Conservation (phyloP, 495 filamentous ascomycete genomes). For the Apodospora peruviana region DNA sequence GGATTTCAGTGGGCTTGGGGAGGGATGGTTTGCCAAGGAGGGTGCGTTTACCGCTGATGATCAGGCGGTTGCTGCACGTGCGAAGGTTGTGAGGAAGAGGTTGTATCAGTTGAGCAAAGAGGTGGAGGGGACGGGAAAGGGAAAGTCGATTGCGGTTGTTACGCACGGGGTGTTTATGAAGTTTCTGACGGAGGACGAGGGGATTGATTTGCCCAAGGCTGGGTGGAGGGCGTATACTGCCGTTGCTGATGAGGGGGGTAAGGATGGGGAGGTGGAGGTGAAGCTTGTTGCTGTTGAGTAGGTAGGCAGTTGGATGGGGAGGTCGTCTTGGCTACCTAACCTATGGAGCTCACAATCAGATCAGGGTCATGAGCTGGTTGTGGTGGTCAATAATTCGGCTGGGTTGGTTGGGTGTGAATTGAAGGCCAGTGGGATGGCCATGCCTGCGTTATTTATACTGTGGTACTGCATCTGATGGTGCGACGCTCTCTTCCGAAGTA, state of each 20-base stretch:
- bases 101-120: slow-evolving; percentile 1
- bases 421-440: no score
- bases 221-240: slow-evolving; percentile 21
- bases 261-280: background rate
- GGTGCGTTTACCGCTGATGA: slow-evolving; percentile 15
- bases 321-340: no score
- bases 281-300: slow-evolving; percentile 3
- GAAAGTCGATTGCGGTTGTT: slow-evolving; percentile 17
- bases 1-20: background rate
- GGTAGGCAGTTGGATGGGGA: no score
- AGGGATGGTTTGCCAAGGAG: slow-evolving; percentile 16
- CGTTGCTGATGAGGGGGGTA: background rate
- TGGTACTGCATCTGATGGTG: no score
- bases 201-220: slow-evolving; percentile 25
- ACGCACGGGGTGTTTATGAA: slow-evolving; percentile 31
- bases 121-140: background rate
- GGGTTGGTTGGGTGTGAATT: no score
- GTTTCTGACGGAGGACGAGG: slow-evolving; percentile 19
- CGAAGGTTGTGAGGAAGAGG: slow-evolving; percentile 8
- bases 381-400: no score
- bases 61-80: slow-evolving; percentile 9
- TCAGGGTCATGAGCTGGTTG: no score
- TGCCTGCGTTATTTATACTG: no score
- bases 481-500: no score
- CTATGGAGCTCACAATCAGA: no score